Evolutionary conservation across 2,329 filamentous ascomycete species (phyloP).

Genomic region (Cordyceps militaris): DNA sequence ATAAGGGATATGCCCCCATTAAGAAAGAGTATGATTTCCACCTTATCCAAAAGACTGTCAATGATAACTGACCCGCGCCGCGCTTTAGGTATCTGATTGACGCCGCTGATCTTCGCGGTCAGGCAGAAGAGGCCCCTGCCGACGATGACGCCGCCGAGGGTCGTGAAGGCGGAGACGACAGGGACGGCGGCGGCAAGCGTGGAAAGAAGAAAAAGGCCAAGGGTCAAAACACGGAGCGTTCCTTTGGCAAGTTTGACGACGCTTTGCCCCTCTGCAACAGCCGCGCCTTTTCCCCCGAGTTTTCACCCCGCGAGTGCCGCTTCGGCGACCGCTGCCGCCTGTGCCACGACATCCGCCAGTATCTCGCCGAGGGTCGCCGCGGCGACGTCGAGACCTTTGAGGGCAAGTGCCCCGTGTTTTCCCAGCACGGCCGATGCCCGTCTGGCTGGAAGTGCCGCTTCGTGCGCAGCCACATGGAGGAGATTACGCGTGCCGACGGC

Average conservation of each 20-base stretch:
- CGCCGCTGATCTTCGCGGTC: constrained; percentile 21
- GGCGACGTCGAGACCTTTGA: constrained; percentile 70
- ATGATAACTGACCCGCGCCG: constrained; percentile 7
- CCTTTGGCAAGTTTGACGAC: constrained; percentile 75
- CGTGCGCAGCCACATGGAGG: constrained; percentile 76
- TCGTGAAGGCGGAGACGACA: constrained; percentile 37
- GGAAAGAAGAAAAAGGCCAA: constrained; percentile 45
- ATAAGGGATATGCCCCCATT: constrained; percentile 59
- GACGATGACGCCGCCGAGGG: constrained; percentile 40
- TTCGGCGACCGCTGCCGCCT: constrained; percentile 77
- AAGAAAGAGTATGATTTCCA: constrained; percentile 55
- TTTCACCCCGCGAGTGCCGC: constrained; percentile 69
- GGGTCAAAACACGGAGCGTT: constrained; percentile 73
- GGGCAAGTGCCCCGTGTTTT: constrained; percentile 76
- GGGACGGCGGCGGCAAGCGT: constrained; percentile 25
- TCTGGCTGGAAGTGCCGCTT: constrained; percentile 95
- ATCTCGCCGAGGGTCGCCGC: constrained; percentile 74
- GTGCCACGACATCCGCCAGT: constrained; percentile 78
- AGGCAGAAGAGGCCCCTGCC: constrained; percentile 18
- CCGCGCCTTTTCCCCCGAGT: constrained; percentile 65
- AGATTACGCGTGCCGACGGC: constrained; percentile 71
- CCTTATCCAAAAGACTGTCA: background rate
- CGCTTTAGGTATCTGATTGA: constrained; percentile 37
- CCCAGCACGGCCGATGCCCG: constrained; percentile 66
- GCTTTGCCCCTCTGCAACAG: constrained; percentile 71